These are phyloP conservation scores for Serendipita sp. DNA, from an alignment of 768 basidiomycete species.

Conservation along the genomic window DNA sequence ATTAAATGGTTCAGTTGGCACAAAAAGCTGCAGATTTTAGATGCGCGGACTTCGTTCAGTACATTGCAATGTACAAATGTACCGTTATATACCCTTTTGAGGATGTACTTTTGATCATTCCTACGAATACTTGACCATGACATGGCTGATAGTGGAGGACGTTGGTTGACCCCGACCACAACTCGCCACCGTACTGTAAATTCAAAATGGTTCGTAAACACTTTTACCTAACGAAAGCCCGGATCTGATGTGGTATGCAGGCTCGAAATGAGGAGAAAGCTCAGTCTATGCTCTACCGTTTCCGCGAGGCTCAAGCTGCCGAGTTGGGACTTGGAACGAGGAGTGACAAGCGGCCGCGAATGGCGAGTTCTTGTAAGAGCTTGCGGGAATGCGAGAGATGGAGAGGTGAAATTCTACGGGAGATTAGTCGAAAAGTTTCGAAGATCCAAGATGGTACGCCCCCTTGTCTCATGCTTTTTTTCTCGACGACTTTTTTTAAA, in stretches of 20 bases:
- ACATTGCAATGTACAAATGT: too few species aligned
- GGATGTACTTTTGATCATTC: neutral
- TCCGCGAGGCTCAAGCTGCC: constrained; percentile 90
- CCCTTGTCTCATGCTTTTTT: neutral
- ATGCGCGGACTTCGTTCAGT: too few species aligned
- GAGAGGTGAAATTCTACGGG: constrained; percentile 87
- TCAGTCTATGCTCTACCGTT: constrained; percentile 86
- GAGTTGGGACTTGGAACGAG: constrained; percentile 85
- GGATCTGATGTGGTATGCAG: constrained; percentile 23
- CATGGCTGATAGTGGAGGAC: neutral
- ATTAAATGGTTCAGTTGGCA: too few species aligned
- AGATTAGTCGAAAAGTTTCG: constrained; percentile 90
- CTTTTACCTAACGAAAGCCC: neutral
- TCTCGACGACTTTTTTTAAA: neutral
- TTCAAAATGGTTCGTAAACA: neutral
- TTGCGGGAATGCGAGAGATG: constrained; percentile 87
- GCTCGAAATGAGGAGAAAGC: constrained; percentile 98
- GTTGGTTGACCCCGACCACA: neutral
- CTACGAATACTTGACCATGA: neutral
- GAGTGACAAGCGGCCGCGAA: constrained; percentile 69
- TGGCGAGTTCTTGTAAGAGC: constrained; percentile 86
- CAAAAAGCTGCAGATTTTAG: too few species aligned
- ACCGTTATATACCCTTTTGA: neutral
- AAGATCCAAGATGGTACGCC: constrained; percentile 88
- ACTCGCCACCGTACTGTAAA: neutral